These are phyloP conservation scores for Cokeromyces recurvatus DNA, from an alignment of 371 early-diverging fungal species.

Conservation along the genomic window DNA sequence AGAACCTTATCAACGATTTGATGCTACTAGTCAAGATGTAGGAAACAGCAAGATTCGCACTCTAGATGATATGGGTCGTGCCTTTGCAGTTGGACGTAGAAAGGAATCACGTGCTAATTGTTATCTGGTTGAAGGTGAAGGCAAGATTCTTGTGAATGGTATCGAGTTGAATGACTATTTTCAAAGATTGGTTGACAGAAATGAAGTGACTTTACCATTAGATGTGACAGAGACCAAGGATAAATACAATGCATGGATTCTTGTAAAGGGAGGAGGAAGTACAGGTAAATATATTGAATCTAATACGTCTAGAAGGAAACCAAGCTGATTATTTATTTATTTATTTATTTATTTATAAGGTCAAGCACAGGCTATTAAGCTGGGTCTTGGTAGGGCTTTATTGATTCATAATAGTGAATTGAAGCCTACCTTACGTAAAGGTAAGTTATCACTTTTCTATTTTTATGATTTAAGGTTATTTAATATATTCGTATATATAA, in stretches of 20 bases:
- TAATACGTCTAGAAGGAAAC: background rate
- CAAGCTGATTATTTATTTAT: background rate
- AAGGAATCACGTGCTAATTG: constrained; percentile 82
- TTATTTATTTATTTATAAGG: constrained; percentile 45
- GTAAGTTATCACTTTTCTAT: no score
- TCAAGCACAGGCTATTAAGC: constrained; percentile 85
- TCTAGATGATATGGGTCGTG: constrained; percentile 75
- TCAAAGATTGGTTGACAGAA: constrained; percentile 56
- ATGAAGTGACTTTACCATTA: constrained; percentile 75
- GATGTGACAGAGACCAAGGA: constrained; percentile 58
- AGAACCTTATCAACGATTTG: constrained; percentile 36
- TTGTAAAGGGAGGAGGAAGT: constrained; percentile 84
- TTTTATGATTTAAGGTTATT: no score
- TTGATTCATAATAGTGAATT: constrained; percentile 61
- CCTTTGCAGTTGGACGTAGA: constrained; percentile 78
- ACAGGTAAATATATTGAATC: constrained; percentile 60
- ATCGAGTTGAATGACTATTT: constrained; percentile 74
- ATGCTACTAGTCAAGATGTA: constrained; percentile 12
- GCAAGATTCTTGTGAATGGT: constrained; percentile 84
- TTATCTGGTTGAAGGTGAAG: constrained; percentile 79
- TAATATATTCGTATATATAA: no score
- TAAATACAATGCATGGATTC: constrained; percentile 84
- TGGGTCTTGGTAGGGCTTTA: constrained; percentile 82
- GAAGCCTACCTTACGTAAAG: constrained; percentile 56
- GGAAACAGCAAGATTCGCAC: constrained; percentile 27